phyloP scores from a whole-genome alignment of 768 basidiomycete species.

The Myochromella boudieri region DNA sequence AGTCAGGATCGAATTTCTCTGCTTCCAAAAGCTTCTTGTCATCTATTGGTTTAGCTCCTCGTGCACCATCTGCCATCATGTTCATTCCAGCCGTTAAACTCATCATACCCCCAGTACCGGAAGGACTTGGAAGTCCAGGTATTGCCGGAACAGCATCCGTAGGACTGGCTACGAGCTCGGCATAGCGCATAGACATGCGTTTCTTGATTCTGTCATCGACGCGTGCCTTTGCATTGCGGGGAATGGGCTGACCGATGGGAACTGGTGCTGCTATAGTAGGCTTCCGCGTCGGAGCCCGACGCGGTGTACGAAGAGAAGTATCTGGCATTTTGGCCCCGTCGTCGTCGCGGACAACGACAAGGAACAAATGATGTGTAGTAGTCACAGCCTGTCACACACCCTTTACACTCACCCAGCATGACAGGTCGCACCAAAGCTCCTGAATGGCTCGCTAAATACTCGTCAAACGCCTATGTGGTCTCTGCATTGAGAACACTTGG shows the following conservation, averaged over 20 bases:
- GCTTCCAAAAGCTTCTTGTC: constrained; percentile 69
- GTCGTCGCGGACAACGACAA: constrained; percentile 4
- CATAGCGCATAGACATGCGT: constrained; percentile 94
- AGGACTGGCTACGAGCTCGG: constrained; percentile 71
- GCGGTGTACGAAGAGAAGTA: constrained; percentile 21
- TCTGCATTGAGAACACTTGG: constrained; percentile 10
- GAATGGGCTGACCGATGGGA: constrained; percentile 22
- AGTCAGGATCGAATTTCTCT: constrained; percentile 85
- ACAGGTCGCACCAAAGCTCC: constrained; percentile 5
- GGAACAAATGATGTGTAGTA: background rate
- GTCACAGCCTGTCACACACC: background rate
- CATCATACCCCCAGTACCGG: constrained; percentile 31
- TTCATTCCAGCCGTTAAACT: constrained; percentile 18
- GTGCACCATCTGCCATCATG: constrained; percentile 40
- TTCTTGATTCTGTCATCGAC: constrained; percentile 94
- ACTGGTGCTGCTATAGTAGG: constrained; percentile 18
- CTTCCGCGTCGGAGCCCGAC: constrained; percentile 22
- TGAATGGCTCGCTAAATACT: constrained; percentile 16
- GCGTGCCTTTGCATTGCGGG: constrained; percentile 49
- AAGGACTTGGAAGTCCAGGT: constrained; percentile 52
- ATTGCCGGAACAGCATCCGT: constrained; percentile 60
- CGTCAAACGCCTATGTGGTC: constrained; percentile 4
- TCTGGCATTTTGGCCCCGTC: constrained; percentile 17
- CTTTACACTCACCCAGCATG: constrained; percentile 1
- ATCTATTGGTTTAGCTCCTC: constrained; percentile 46